Percentiles rank a stretch among this genome's conserved stretches.
Evolutionary conservation across 768 basidiomycete genomes (phyloP).

Genomic region (Leucosporidium yakuticum): DNA sequence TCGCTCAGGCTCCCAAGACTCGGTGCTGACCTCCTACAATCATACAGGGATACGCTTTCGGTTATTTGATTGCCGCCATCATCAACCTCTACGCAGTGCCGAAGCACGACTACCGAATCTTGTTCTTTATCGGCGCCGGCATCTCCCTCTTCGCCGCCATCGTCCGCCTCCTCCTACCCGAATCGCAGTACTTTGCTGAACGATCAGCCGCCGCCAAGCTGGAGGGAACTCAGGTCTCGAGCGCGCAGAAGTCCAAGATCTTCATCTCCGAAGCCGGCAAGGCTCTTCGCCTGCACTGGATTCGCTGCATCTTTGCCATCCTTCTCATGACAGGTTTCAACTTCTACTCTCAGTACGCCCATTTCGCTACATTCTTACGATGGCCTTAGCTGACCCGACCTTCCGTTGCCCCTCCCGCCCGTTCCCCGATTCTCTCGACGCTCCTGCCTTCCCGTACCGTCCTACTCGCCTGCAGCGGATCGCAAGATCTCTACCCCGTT

Average conservation of each 20-base stretch:
- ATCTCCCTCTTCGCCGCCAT: conserved; percentile 55
- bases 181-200: conserved; percentile 63
- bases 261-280: conserved; percentile 66
- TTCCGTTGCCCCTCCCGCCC: background rate
- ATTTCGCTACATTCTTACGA: conserved; percentile 25
- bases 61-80: conserved; percentile 75
- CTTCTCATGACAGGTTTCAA: conserved; percentile 43
- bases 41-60: conserved; percentile 61
- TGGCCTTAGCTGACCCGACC: background rate
- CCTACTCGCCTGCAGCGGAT: background rate
- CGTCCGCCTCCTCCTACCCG: conserved; percentile 63
- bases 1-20: background rate
- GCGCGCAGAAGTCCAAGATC: conserved; percentile 51
- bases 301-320: conserved; percentile 73
- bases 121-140: conserved; percentile 22
- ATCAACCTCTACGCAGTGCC: conserved; percentile 62
- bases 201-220: conserved; percentile 47
- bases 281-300: conserved; percentile 65
- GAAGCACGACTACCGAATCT: conserved; percentile 40
- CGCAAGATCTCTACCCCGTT: conserved; percentile 32
- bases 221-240: conserved; percentile 42
- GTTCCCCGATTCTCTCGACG: background rate
- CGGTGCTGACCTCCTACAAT: background rate
- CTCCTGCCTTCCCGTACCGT: background rate
- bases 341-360: conserved; percentile 68